Base-by-base conservation (phyloP, 192 early-diverging fungal species). In the Coemansia javaensis region DNA sequence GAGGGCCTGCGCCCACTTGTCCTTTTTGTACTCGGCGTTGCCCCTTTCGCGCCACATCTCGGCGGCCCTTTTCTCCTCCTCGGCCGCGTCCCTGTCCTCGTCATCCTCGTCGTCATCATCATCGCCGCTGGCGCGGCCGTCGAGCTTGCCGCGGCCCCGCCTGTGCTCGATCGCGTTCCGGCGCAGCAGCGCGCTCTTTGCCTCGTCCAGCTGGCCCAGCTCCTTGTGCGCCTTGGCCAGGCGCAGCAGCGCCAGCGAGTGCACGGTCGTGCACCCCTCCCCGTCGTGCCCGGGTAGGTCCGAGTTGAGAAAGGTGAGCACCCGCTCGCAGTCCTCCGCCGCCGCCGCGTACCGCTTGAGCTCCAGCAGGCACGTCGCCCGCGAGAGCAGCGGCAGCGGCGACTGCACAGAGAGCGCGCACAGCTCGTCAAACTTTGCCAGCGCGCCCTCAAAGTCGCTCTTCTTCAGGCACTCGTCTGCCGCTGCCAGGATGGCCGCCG, bases 211-310 rank as follows among this genome's bases (percentile, higher is more conserved):
- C 5, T 46, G 57, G 34, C 66, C 73, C 36, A 76, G 50, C 34
- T 76, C 73, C 58, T 76, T 76, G 53, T 70, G 34, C 21, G 73
- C 73, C 50, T 76, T 76, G 44, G 73, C 73, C 73, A 76, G 65
- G 16, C 73, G 66, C 57, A 76, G 31, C n/a, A 76, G 58, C 17
- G 73, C 73, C 42, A 76, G 44, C 21, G 73, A 76, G 30, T 76
- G 73, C 32, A 76, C 65, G 0, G 73, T 76, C 1, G 73, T 69
- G 50, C 73, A 76, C 3, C 61, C 50, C 39, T 76, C 73, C 13
- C 53, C 66, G n/a, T 35, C 53, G 25, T 76, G 65, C 0, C 59
- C 73, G 12, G 40, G 35, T 14, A 76, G 43, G 14, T 76, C 73
- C 7, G 66, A 35, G 45, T 76, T 76, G 21, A 76, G 66, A 30